Evolutionary conservation across 2,329 filamentous ascomycete genomes (phyloP), one percentile per base, ranked within the genome.

Genomic region (Penicillium aurantiogriseum): DNA sequence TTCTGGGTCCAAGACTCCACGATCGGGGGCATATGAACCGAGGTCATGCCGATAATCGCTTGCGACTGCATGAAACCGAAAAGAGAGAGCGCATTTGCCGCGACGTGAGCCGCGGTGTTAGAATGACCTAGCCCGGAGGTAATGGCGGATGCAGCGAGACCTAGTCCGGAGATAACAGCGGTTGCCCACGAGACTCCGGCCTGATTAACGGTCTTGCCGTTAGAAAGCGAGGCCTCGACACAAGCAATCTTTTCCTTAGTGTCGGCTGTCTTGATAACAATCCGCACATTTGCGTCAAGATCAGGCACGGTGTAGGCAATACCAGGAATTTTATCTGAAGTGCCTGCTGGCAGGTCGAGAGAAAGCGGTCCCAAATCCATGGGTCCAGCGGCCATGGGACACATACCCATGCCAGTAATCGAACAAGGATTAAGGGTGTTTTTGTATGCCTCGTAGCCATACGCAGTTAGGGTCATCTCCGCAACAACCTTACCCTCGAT

Each of bases 1-100:
- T 97, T 93, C 77, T 97, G 92, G 2, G 92, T 96, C 93, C 93
- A 97, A 0, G 92, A 84, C 69, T 90, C 84, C 53, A 96, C 93
- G 60, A 96, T 90, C 0, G 93, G 93, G 10, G 93, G 93, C 53
- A 96, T 83, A 45, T 83, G 81, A 15, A 97, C 88, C 21, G 88
- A 85, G 53, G 88, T 90, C 76, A 97, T 88, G 62, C 92, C 92
- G 68, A 96, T 82, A 75, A 97, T 91, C 27, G 93, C 92, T 76
- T 96, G 92, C 5, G 91, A 87, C 77, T 97, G 93, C 82, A 97
- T 96, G 77, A 94, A 97, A 60, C 89, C 86, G 72, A 96, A 96
- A 31, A 97, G 86, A n/a, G 92, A 94, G 61, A 97, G 83, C 4
- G 93, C 91, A 71, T 96, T 96, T 54, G 92, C 89, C 54, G 93